These are phyloP conservation scores for Xylariaceae sp. DNA, from an alignment of 2,329 filamentous ascomycete genomes.

Conservation along the genomic window DNA sequence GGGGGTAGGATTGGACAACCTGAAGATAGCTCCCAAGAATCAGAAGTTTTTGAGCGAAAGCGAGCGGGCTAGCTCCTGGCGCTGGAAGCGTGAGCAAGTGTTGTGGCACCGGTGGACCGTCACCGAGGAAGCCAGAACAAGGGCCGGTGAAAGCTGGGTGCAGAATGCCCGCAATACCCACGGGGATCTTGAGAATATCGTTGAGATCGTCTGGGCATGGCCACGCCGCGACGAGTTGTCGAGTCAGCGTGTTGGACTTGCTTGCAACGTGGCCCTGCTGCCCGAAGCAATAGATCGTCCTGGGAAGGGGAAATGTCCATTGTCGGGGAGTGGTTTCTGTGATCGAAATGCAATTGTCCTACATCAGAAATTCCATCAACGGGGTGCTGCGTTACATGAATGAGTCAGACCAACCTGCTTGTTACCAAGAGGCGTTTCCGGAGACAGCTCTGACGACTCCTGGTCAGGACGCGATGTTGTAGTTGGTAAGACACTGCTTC, in stretches of 20 bases:
- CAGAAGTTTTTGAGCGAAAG: constrained; percentile 13
- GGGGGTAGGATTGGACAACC: constrained; percentile 7
- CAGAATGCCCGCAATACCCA: constrained; percentile 4
- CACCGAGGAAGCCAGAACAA: constrained; percentile 10
- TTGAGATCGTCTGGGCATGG: constrained; percentile 9
- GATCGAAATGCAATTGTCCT: not conserved
- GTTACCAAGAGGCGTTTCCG: no score
- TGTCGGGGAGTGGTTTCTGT: not conserved
- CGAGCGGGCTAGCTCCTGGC: constrained; percentile 4
- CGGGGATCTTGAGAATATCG: constrained; percentile 8
- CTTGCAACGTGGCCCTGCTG: constrained; percentile 3
- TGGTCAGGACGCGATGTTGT: no score
- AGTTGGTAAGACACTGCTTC: no score
- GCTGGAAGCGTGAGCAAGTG: constrained; percentile 12
- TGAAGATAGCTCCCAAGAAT: constrained; percentile 13
- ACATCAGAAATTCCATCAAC: not conserved
- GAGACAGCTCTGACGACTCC: no score
- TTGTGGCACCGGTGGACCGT: constrained; percentile 4
- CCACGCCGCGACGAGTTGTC: constrained; percentile 13
- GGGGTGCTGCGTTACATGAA: no score
- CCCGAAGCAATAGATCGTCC: not conserved
- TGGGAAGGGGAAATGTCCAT: constrained; percentile 3
- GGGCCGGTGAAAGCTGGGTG: constrained; percentile 11
- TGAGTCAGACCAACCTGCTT: no score
- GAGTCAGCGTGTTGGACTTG: constrained; percentile 1